These are phyloP conservation scores for Pisolithus tinctorius DNA, from an alignment of 768 basidiomycete genomes.

Conservation along the genomic window DNA sequence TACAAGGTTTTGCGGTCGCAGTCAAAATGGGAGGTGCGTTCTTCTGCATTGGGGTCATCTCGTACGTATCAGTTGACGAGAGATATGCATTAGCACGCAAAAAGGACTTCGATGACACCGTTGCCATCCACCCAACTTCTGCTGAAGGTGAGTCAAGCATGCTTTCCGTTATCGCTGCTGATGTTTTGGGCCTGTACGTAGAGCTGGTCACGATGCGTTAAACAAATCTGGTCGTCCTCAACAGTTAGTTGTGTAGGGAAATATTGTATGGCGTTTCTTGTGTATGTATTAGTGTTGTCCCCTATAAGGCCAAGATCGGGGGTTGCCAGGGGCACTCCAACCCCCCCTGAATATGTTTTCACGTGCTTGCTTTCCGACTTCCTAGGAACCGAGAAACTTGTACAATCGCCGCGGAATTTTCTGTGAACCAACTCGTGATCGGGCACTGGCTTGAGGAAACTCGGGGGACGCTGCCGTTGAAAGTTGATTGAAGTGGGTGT, in stretches of 20 bases:
- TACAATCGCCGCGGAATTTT: no score
- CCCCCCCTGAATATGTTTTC: no score
- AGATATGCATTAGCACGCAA: conserved; percentile 47
- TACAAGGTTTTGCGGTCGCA: conserved; percentile 97
- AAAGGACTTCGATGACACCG: conserved; percentile 77
- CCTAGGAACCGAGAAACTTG: no score
- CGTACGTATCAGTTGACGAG: neutral
- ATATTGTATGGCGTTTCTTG: no score
- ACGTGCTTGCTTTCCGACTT: no score
- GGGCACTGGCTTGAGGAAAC: no score
- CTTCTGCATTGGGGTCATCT: neutral
- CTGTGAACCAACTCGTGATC: no score
- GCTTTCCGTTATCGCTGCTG: conserved; percentile 5
- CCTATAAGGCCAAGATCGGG: no score
- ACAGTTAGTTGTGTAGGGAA: neutral
- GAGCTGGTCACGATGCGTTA: conserved; percentile 55
- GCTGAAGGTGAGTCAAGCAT: conserved; percentile 58
- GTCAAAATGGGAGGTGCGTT: conserved; percentile 83
- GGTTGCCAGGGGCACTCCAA: no score
- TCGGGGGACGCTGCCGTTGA: no score
- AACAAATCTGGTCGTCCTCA: neutral
- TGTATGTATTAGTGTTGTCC: no score
- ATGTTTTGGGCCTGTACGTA: conserved; percentile 18
- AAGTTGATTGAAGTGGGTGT: no score
- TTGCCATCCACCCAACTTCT: conserved; percentile 89